Evolutionary conservation across 768 basidiomycete genomes (phyloP).

Genomic region (Hygrocybe coccinea): DNA sequence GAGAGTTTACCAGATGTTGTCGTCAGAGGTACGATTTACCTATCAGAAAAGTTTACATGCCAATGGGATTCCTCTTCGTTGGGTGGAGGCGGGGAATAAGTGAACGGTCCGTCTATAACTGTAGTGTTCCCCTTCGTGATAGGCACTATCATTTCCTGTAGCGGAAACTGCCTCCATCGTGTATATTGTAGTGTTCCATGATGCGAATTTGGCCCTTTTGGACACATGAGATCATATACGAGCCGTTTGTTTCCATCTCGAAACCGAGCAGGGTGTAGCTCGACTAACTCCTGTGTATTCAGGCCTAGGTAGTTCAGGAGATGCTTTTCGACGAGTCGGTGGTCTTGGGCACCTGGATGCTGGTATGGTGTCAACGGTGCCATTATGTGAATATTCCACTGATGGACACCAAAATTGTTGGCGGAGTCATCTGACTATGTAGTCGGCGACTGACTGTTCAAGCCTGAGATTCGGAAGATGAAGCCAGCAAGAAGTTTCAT

Average conservation of each 20-base stretch:
- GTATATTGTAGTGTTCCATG: not conserved
- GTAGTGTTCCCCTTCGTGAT: not conserved
- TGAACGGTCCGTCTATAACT: not conserved
- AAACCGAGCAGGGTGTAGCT: not conserved
- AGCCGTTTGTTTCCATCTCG: not conserved
- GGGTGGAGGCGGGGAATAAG: not conserved
- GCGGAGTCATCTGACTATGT: too few species aligned
- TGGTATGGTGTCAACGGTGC: not conserved
- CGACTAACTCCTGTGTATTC: not conserved
- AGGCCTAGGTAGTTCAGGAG: not conserved
- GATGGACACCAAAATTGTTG: too few species aligned
- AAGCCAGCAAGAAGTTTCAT: too few species aligned
- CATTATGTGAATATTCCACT: too few species aligned
- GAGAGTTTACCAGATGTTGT: too few species aligned
- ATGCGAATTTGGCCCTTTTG: not conserved
- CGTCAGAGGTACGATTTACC: too few species aligned
- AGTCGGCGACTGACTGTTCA: too few species aligned
- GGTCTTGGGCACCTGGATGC: not conserved
- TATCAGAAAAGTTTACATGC: conserved; percentile 1
- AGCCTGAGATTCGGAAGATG: too few species aligned
- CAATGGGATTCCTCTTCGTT: not conserved
- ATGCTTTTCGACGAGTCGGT: not conserved
- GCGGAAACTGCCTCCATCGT: not conserved
- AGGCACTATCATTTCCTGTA: not conserved
- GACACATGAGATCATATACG: conserved; percentile 2